phyloP scores from a whole-genome alignment of 257 asterid genomes.

The Solanum phureja region DNA sequence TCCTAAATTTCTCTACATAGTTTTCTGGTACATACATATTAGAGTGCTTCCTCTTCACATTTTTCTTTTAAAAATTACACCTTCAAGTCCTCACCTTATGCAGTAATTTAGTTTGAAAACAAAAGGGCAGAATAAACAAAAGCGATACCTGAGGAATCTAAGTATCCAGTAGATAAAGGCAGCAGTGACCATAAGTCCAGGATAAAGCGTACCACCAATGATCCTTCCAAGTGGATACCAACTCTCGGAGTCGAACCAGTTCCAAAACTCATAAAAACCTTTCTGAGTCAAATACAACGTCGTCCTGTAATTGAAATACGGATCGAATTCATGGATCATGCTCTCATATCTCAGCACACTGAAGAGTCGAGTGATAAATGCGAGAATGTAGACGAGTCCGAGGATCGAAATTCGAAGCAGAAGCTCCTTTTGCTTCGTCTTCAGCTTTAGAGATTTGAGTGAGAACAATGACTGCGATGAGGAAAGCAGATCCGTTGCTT shows the following conservation, averaged over 20 bases:
- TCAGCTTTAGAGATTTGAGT: constrained; percentile 29
- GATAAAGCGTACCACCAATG: constrained; percentile 90
- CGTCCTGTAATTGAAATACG: constrained; percentile 92
- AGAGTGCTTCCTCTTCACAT: not conserved
- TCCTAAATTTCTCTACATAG: not conserved
- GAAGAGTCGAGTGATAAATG: constrained; percentile 79
- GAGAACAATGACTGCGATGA: constrained; percentile 17
- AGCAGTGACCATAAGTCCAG: constrained; percentile 99
- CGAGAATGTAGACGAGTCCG: constrained; percentile 64
- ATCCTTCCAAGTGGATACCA: constrained; percentile 98
- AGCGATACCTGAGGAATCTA: constrained; percentile 64
- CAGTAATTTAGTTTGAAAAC: not conserved
- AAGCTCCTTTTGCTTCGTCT: constrained; percentile 95
- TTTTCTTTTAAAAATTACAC: not conserved
- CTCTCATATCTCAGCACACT: constrained; percentile 96
- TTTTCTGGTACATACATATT: not conserved
- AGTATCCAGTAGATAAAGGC: constrained; percentile 84
- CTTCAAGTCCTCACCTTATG: not conserved
- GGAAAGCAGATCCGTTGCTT: constrained; percentile 5
- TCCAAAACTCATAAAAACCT: constrained; percentile 92
- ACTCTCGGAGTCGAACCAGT: constrained; percentile 97
- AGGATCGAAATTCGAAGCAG: constrained; percentile 77
- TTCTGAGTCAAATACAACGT: constrained; percentile 72
- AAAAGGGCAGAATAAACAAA: not conserved
- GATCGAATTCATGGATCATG: constrained; percentile 99